These are phyloP conservation scores for Raphanus raphanistrum DNA, from an alignment of 345 rosid genomes.

Conservation along the genomic window DNA sequence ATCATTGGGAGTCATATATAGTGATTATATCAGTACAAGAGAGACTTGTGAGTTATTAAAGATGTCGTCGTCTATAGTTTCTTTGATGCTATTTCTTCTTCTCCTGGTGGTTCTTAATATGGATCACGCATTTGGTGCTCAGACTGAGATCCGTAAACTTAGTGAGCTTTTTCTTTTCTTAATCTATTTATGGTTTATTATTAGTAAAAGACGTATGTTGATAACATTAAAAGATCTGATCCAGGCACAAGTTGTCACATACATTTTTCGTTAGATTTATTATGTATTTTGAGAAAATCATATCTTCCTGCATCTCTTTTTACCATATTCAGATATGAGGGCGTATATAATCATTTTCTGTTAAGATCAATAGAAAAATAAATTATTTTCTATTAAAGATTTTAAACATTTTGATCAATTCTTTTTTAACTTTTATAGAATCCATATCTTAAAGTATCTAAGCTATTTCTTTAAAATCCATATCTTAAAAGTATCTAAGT, in stretches of 20 bases:
- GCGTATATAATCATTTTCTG: too few species aligned
- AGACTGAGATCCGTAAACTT: not conserved
- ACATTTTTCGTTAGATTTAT: not conserved
- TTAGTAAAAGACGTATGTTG: not conserved
- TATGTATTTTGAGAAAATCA: not conserved
- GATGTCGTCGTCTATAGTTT: not conserved
- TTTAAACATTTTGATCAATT: too few species aligned
- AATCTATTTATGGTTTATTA: not conserved
- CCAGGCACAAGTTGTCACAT: not conserved
- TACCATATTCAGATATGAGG: too few species aligned
- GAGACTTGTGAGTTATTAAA: not conserved
- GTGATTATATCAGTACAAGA: not conserved
- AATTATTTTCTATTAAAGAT: too few species aligned
- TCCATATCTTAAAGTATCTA: too few species aligned
- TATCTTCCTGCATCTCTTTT: not conserved
- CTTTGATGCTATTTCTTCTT: not conserved
- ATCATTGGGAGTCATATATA: not conserved
- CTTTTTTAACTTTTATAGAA: too few species aligned
- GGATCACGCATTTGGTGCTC: slow-evolving; percentile 2
- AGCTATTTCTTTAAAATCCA: too few species aligned
- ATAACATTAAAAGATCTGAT: not conserved
- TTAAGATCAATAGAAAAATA: too few species aligned
- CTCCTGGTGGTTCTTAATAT: not conserved
- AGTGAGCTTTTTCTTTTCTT: not conserved
- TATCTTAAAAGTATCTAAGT: too few species aligned